Evolutionary conservation across 2,329 filamentous ascomycete species (phyloP).

Genomic region (Paecilomyces variotii): DNA sequence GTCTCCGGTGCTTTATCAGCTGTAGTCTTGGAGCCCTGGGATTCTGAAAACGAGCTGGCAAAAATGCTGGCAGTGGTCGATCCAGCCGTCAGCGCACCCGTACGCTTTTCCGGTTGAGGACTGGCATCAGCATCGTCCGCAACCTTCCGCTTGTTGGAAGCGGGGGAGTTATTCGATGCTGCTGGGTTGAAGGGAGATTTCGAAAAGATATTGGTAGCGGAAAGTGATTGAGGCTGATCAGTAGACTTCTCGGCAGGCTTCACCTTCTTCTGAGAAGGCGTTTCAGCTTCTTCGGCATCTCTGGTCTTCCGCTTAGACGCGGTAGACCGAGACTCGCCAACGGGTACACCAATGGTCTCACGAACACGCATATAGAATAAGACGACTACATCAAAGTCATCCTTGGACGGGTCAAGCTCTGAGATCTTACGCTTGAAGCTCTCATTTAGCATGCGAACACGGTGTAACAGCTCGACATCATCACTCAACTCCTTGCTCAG

Average conservation of each 20-base stretch:
- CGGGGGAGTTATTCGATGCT: neutral
- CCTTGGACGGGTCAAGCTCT: constrained; percentile 20
- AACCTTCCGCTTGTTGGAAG: constrained; percentile 11
- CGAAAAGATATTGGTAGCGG: constrained; percentile 5
- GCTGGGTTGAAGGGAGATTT: constrained; percentile 11
- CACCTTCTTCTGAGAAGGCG: constrained; percentile 14
- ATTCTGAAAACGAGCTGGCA: constrained; percentile 20
- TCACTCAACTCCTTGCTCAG: constrained; percentile 11
- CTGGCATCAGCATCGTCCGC: constrained; percentile 10
- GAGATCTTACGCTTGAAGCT: constrained; percentile 26
- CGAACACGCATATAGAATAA: constrained; percentile 31
- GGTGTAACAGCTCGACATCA: constrained; percentile 17
- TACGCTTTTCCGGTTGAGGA: constrained; percentile 12
- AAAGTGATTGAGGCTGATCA: constrained; percentile 1
- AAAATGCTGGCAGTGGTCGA: constrained; percentile 24
- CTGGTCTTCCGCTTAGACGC: constrained; percentile 20
- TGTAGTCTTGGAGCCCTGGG: constrained; percentile 8
- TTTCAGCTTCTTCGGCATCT: constrained; percentile 11
- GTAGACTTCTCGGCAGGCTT: constrained; percentile 8
- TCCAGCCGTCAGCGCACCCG: constrained; percentile 4
- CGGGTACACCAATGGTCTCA: constrained; percentile 27
- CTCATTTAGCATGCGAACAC: constrained; percentile 26
- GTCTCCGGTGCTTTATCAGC: constrained; percentile 2
- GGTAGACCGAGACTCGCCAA: constrained; percentile 15
- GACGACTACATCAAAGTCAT: constrained; percentile 29